A percentile compares a stretch with the other conserved stretches of the same genome.
Evolutionary conservation across 129 eudicot species (phyloP).

Genomic region (Heracleum sosnowskyi): DNA sequence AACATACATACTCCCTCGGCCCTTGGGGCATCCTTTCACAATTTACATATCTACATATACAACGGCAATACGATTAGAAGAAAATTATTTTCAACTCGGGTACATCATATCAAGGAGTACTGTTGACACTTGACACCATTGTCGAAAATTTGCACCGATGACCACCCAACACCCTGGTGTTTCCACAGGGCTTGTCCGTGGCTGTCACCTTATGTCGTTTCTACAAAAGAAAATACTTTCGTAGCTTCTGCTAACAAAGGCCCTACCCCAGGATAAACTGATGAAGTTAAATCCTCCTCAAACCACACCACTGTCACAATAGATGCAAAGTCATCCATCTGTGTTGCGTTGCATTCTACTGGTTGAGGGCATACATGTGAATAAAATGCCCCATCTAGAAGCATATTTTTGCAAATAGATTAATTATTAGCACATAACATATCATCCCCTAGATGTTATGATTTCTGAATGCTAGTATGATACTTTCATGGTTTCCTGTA

Average conservation of each 20-base stretch:
- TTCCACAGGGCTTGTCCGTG: too few relatives aligned
- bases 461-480: too few relatives aligned
- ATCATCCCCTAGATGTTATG: too few relatives aligned
- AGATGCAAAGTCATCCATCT: constrained; percentile 61
- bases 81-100: too few relatives aligned
- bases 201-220: too few relatives aligned
- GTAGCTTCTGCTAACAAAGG: constrained; percentile 46
- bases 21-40: neutral
- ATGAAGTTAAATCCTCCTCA: constrained; percentile 43
- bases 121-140: too few relatives aligned
- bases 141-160: neutral
- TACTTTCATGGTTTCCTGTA: constrained; percentile 31
- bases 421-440: constrained; percentile 17
- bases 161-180: too few relatives aligned
- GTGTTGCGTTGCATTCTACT: constrained; percentile 49
- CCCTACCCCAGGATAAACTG: constrained; percentile 52
- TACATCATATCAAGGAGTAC: neutral
- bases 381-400: constrained; percentile 64
- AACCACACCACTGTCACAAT: constrained; percentile 89
- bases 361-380: constrained; percentile 87
- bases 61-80: neutral
- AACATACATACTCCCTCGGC: neutral
- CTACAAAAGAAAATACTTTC: too few relatives aligned
- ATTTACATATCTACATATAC: neutral
- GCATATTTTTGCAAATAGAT: too few relatives aligned